These are phyloP conservation scores for Dactylella cylindrospora DNA, from an alignment of 2,329 filamentous ascomycete genomes.

Conservation along the genomic window DNA sequence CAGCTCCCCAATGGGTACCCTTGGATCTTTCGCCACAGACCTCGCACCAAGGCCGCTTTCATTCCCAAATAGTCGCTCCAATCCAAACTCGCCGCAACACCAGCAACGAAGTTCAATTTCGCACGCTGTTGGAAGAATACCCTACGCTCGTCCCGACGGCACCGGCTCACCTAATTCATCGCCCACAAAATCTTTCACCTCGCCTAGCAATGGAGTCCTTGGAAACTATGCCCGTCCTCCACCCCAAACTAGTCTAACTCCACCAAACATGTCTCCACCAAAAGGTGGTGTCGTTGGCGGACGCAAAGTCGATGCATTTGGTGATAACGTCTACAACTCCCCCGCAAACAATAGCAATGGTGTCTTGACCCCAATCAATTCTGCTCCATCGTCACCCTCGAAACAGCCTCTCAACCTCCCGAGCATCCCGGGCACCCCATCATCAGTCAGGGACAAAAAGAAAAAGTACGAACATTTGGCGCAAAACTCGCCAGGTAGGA, in stretches of 20 bases:
- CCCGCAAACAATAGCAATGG: neutral
- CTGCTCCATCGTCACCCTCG: slow-evolving; percentile 17
- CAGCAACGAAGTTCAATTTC: slow-evolving; percentile 27
- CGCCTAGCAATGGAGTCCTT: slow-evolving; percentile 3
- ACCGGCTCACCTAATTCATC: slow-evolving; percentile 3
- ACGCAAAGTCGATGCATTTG: slow-evolving; percentile 13
- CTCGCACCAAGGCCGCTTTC: slow-evolving; percentile 28
- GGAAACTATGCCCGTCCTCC: slow-evolving; percentile 30
- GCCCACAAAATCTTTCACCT: neutral
- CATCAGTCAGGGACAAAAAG: slow-evolving; percentile 18
- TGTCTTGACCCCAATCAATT: slow-evolving; percentile 19
- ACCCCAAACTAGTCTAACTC: slow-evolving; percentile 33
- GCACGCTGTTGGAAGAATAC: slow-evolving; percentile 14
- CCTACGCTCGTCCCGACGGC: slow-evolving; percentile 8
- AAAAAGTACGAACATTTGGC: slow-evolving; percentile 33
- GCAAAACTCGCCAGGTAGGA: slow-evolving; percentile 27
- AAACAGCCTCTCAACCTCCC: slow-evolving; percentile 2
- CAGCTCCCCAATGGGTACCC: slow-evolving; percentile 2
- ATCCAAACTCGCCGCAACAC: slow-evolving; percentile 27
- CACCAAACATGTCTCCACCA: slow-evolving; percentile 26
- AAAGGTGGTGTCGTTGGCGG: slow-evolving; percentile 13
- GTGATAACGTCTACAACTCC: slow-evolving; percentile 2
- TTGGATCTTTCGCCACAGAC: slow-evolving; percentile 33
- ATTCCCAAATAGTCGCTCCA: slow-evolving; percentile 31
- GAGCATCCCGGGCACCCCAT: neutral